Base-by-base conservation (phyloP, 805 yeast species). In the Lachancea cidri region DNA sequence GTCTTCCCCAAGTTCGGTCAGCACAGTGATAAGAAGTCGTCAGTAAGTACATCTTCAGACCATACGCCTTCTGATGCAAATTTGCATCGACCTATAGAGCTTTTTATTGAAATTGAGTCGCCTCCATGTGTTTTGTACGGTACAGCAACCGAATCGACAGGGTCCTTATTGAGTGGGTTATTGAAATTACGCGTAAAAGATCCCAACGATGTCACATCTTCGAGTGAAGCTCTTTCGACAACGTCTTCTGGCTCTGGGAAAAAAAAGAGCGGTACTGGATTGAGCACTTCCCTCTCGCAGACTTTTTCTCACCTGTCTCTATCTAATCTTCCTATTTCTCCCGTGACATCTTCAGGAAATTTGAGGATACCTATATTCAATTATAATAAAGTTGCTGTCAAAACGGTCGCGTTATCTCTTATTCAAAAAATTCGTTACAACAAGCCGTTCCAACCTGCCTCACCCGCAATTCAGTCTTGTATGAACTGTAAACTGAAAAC, bases 121-220 rank as follows among this genome's bases (percentile, higher is more conserved):
- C 98, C 98, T 1, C 98, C 99, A 0, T 72, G 89, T 29, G 77
- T 86, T 35, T 66, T 93, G 41, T 91, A 85, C 56, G 98, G 98
- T 0, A 64, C 73, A 1, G 83, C 89, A 2, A 61, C 65, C 6
- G 93, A 86, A 44, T 79, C 93, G 1, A 73, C 94, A 0, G 98
- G 99, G 1, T 83, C 95, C 4, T 71, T 91, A 17, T 66, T 93
- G 25, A 78, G 88, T 25, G 99, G 99, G 0, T 68, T 86, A 7
- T 65, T 93, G 36, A 73, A 73, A 29, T 64, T 93, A 35, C 75
- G 73, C 22, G 71, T 82, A 1, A 60, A 67, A n/a, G 53, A 58
- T 39, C 64, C 64, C 9, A 47, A 50, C 31, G 50, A 43, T 7
- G 43, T 22, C 13, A 42, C 42, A 19, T 36, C 46, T 13, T 24